phyloP scores from a whole-genome alignment of 225 moss, liverwort and hornwort genomes.

The Neckera pumila region DNA sequence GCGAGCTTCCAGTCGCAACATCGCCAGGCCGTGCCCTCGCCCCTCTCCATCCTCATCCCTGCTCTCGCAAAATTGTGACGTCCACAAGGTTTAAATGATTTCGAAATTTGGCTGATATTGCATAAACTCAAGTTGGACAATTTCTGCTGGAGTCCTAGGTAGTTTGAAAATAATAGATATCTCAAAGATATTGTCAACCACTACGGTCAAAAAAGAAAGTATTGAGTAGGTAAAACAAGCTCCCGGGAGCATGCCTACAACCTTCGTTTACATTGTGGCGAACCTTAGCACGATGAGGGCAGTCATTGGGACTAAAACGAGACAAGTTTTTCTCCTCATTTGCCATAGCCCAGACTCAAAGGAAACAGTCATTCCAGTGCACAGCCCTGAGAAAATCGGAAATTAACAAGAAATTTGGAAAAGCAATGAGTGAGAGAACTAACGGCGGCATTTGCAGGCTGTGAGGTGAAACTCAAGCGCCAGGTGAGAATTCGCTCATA shows the following conservation, averaged over 20 bases:
- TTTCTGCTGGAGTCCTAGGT: not conserved
- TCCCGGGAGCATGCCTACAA: not conserved
- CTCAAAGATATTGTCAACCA: not conserved
- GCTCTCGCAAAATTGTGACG: not conserved
- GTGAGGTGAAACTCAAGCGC: conserved; percentile 6
- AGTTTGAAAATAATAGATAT: not conserved
- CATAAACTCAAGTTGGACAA: not conserved
- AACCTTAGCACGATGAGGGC: not conserved
- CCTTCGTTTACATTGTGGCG: not conserved
- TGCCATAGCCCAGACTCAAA: not conserved
- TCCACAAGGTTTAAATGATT: not conserved
- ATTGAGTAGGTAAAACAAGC: not conserved
- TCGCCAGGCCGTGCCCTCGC: conserved; percentile 35
- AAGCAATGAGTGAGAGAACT: conserved; percentile 2
- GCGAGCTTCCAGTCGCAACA: conserved; percentile 50
- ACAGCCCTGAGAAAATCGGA: not conserved
- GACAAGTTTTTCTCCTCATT: not conserved
- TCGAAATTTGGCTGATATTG: not conserved
- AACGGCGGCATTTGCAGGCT: conserved; percentile 32
- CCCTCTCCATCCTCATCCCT: conserved; percentile 30
- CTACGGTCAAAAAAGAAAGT: not conserved
- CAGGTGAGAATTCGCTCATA: conserved; percentile 36
- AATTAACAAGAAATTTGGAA: not conserved
- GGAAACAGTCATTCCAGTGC: not conserved
- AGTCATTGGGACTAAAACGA: not conserved